Percentiles rank a stretch among this genome's conserved stretches.
Evolutionary conservation across 768 basidiomycete genomes (phyloP).

Genomic region (Hericium rajendrae): DNA sequence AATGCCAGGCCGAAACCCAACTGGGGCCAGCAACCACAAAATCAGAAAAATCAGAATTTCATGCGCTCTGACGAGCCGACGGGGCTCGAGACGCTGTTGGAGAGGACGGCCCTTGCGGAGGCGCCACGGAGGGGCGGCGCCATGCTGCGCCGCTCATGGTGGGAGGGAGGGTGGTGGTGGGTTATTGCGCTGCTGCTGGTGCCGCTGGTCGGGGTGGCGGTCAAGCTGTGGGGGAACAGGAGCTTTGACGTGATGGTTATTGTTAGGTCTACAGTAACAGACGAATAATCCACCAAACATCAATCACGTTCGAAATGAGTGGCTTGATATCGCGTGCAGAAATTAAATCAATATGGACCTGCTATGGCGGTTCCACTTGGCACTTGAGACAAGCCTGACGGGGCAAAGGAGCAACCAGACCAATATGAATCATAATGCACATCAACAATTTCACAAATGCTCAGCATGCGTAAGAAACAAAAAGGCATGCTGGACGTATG

Average conservation of each 20-base stretch:
- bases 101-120: slow-evolving; percentile 10
- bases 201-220: not conserved
- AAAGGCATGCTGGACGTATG: not conserved
- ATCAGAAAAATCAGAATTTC: too few relatives aligned
- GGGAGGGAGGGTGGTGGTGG: slow-evolving; percentile 3
- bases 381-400: too few relatives aligned
- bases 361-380: too few relatives aligned
- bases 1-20: not conserved
- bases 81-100: slow-evolving; percentile 11
- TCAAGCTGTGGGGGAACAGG: not conserved
- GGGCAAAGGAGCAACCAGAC: too few relatives aligned
- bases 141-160: not conserved
- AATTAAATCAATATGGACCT: too few relatives aligned
- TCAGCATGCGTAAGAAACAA: not conserved
- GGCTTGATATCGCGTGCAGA: too few relatives aligned
- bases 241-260: not conserved
- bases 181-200: slow-evolving; percentile 4
- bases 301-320: too few relatives aligned
- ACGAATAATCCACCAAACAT: too few relatives aligned
- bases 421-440: too few relatives aligned
- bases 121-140: not conserved
- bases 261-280: not conserved
- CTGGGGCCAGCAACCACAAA: too few relatives aligned
- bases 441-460: not conserved
- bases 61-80: not conserved